Base-by-base conservation (phyloP, 805 yeast species). In the Candida pseudoglaebosa region DNA sequence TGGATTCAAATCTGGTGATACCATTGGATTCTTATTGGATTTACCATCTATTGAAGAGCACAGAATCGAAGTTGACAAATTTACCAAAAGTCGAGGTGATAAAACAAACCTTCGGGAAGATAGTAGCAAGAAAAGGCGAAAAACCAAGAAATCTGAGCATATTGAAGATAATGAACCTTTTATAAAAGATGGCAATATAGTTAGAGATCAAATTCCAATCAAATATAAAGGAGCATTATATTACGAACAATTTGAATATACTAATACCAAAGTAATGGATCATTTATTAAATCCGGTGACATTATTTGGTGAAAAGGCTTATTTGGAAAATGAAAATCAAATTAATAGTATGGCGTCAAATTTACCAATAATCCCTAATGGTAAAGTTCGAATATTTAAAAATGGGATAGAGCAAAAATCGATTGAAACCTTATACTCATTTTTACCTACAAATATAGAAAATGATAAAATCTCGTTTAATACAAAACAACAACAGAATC, bases 121-220 rank as follows among this genome's bases (percentile, higher is more conserved):
- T 15, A 20, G 22, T 5, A 9, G 9, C n/a, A 48, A 40, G 33
- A 48, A 39, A 38, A 47, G 46, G 40, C 48, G 44, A 30, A 43
- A 6, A 29, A 47, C 32, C 45, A 54, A 24, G 34, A 47, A 57
- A 5, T 54, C 44, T 30, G 41, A 41, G 8, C 43, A 45, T 16
- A 35, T 47, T 13, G 31, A 40, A 22, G 50, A 50, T 33, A 47
- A 53, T 28, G 42, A 33, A 31, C 37, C 44, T 16, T 52, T 57
- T 36, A 52, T 49, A 30, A 47, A 37, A 4, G 33, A 52, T 43
- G 57, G 47, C 14, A 82, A 83, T 47, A 66, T 84, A 12, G 59
- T 75, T 2, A 72, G 98, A 40, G 97, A 89, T 52, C 88, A 91
- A 51, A 82, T 85, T 37, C 96, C 97, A 1, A 85, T 93, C 36